Evolutionary conservation across 148 eudicot genomes (phyloP).

Genomic region (Cornus suecica): DNA sequence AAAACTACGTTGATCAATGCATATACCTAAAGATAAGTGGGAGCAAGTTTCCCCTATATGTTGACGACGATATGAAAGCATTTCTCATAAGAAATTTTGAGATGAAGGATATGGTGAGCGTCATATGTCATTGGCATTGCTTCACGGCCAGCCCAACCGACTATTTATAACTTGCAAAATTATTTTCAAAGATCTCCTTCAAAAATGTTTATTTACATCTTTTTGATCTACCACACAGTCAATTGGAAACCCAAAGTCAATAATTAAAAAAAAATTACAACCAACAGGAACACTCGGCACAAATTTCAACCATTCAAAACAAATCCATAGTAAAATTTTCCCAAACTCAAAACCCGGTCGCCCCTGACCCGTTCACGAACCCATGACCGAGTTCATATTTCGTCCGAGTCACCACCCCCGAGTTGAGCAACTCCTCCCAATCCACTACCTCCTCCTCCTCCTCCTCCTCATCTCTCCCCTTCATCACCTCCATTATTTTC

Average conservation of each 20-base stretch:
- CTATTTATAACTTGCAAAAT: too few species aligned
- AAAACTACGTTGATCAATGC: too few species aligned
- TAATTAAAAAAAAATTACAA: background rate
- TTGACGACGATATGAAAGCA: too few species aligned
- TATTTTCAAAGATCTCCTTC: background rate
- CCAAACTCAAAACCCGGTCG: background rate
- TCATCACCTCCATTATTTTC: constrained; percentile 56
- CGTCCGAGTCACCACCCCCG: constrained; percentile 41
- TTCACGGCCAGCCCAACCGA: too few species aligned
- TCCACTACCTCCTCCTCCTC: constrained; percentile 51
- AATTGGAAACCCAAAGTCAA: background rate
- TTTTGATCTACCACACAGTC: background rate
- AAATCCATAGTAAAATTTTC: background rate
- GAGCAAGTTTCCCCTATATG: too few species aligned
- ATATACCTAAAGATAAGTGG: too few species aligned
- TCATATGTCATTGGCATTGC: too few species aligned
- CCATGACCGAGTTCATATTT: constrained; percentile 14
- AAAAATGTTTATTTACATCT: constrained; percentile 8
- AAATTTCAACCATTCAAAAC: constrained; percentile 6
- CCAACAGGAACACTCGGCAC: background rate
- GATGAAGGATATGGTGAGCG: too few species aligned
- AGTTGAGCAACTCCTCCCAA: constrained; percentile 78
- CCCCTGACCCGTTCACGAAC: background rate
- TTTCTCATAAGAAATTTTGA: too few species aligned
- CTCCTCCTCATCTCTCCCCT: constrained; percentile 68